Base-by-base conservation (phyloP, 345 rosid genomes). In the Gossypium bickii region DNA sequence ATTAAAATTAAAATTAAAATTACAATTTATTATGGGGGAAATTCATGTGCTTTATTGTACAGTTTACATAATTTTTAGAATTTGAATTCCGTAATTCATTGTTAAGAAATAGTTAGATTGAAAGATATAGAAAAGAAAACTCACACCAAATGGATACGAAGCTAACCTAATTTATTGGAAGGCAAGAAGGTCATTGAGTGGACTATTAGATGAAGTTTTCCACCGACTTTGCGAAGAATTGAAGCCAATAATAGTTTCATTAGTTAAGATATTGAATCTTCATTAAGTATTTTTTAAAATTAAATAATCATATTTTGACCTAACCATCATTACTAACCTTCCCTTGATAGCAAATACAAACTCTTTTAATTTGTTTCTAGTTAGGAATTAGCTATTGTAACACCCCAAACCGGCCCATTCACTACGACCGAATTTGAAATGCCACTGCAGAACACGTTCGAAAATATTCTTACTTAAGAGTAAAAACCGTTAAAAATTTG, bases 191-290 rank as follows among this genome's bases (percentile, higher is more conserved):
- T 22, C 16, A 20, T 44, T 66, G 53, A 7, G 12, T 45, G 18
- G 55, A 45, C 25, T 44, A 22, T 1, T 22, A 7, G 38, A 67
- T 45, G 34, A 22, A 47, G 59, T 27, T 69, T 69, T 49, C 16
- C 27, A 18, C 12, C 1, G 2, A 55, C 34, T 18, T 47, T 67
- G 12, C 20, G 41, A 45, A 67, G 55, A 45, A 48, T 67, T 47
- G 55, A 67, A 67, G 56, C 56, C 3, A 22, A 67, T 41, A 48
- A 56, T 67, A 47, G 71, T 22, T 47, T 47, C 41, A 24, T 47
- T 67, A 67, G 56, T 15, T 67, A 67, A 47, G 71, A 47, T 13
- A 67, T 67, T 4, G 56, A 20, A 67, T 67, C 18, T 67, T 45
- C 34, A 8, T 67, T 45, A 45, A 44, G 12, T 16, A 9, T 8